A percentile compares a stretch with the other conserved stretches of the same genome.
Evolutionary conservation across 2,329 filamentous ascomycete species (phyloP).

Genomic region (Cladosporium sphaerospermum): DNA sequence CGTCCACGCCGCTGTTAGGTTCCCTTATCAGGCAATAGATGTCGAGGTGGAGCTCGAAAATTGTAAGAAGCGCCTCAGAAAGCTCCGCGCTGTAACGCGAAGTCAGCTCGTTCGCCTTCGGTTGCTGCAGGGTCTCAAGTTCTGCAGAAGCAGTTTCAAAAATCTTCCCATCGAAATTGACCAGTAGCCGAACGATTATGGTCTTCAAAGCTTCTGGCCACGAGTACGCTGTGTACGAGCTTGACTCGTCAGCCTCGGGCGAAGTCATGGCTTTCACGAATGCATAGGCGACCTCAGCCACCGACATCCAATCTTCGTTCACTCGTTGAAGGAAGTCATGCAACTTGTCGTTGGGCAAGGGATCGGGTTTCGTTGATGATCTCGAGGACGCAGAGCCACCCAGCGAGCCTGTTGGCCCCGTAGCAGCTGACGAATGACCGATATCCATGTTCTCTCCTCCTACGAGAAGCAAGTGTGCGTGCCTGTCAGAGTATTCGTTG

Average conservation of each 20-base stretch:
- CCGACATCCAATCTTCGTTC: slow-evolving; percentile 43
- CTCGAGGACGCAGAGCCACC: slow-evolving; percentile 14
- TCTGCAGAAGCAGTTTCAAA: slow-evolving; percentile 27
- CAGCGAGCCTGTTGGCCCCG: slow-evolving; percentile 15
- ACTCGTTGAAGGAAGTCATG: slow-evolving; percentile 37
- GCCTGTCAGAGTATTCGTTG: slow-evolving; percentile 24
- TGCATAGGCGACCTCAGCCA: slow-evolving; percentile 44
- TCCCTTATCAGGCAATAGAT: slow-evolving; percentile 58
- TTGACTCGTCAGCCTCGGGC: slow-evolving; percentile 4
- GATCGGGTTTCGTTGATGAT: slow-evolving; percentile 10
- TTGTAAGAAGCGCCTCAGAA: slow-evolving; percentile 49
- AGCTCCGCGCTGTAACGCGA: slow-evolving; percentile 22
- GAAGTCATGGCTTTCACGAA: slow-evolving; percentile 5
- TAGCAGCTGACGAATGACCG: slow-evolving; percentile 2
- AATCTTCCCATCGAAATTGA: slow-evolving; percentile 50
- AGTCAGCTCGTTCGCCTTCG: background rate
- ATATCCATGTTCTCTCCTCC: slow-evolving; percentile 23
- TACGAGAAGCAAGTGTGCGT: slow-evolving; percentile 22
- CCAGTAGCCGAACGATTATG: slow-evolving; percentile 47
- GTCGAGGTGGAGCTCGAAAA: slow-evolving; percentile 64
- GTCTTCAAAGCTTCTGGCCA: slow-evolving; percentile 54
- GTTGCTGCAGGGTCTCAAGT: background rate
- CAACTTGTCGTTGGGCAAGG: slow-evolving; percentile 30
- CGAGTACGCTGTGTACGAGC: slow-evolving; percentile 45
- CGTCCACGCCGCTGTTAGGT: slow-evolving; percentile 51